Evolutionary conservation across 495 filamentous ascomycete genomes (phyloP).

Genomic region (Talaromyces proteolyticus): DNA sequence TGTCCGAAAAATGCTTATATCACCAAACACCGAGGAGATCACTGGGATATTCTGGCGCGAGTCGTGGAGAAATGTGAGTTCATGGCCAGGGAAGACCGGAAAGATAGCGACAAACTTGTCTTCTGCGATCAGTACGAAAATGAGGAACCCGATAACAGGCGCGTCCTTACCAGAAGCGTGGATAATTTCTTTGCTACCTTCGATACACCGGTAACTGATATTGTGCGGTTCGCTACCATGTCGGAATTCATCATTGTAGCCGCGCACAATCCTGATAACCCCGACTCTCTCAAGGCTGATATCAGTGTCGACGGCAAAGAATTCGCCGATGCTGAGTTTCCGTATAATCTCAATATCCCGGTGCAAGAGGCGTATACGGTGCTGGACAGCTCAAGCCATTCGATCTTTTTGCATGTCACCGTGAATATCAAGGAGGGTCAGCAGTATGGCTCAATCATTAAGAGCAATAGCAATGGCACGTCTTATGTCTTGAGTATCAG

Average conservation of each 20-base stretch:
- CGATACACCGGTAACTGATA: constrained; percentile 53
- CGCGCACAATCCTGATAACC: constrained; percentile 53
- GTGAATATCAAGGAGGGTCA: constrained; percentile 53
- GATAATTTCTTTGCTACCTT: constrained; percentile 66
- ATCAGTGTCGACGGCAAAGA: constrained; percentile 75
- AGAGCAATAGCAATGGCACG: constrained; percentile 97
- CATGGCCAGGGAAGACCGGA: constrained; percentile 57
- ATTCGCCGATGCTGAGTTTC: constrained; percentile 83
- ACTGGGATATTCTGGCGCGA: constrained; percentile 63
- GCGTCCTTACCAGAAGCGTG: constrained; percentile 65
- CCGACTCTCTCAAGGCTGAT: constrained; percentile 65
- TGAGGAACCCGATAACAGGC: constrained; percentile 50
- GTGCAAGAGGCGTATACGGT: constrained; percentile 84
- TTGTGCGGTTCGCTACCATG: constrained; percentile 87
- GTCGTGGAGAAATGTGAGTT: constrained; percentile 79
- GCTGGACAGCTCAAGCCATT: constrained; percentile 85
- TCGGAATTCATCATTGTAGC: constrained; percentile 93
- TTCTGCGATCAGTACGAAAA: constrained; percentile 72
- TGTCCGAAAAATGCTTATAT: constrained; percentile 70
- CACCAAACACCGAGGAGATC: constrained; percentile 66
- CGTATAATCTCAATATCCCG: constrained; percentile 68
- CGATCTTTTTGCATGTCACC: constrained; percentile 87
- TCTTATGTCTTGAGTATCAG: constrained; percentile 79
- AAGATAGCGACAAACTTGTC: constrained; percentile 59
- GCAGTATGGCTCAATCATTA: constrained; percentile 81